Conservation (phyloP, 1,284 basidiomycete genomes). For the Phylloporus sp. region DNA sequence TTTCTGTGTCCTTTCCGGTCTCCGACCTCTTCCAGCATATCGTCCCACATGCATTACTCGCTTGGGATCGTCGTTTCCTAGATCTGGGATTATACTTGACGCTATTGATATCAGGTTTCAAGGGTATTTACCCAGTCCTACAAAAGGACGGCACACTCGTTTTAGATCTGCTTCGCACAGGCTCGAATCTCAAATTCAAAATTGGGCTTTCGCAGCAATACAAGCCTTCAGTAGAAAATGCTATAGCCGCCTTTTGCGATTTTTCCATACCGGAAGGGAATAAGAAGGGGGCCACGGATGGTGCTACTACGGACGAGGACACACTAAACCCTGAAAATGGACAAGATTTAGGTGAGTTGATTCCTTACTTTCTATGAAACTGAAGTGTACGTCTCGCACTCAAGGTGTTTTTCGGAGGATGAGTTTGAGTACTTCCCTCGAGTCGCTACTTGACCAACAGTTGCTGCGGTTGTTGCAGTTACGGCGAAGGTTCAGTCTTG, state of each 20-base stretch:
- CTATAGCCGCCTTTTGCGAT: conserved; percentile 48
- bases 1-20: conserved; percentile 59
- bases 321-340: conserved; percentile 37
- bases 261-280: conserved; percentile 44
- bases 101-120: conserved; percentile 60
- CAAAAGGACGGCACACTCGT: conserved; percentile 44
- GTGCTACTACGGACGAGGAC: conserved; percentile 28
- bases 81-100: conserved; percentile 54
- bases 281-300: conserved; percentile 42
- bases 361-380: conserved; percentile 32
- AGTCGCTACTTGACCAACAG: conserved; percentile 56
- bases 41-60: conserved; percentile 58
- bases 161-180: conserved; percentile 34
- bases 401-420: conserved; percentile 51
- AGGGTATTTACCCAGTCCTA: conserved; percentile 53
- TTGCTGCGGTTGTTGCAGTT: conserved; percentile 57
- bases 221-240: conserved; percentile 56
- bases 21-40: conserved; percentile 50
- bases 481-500: conserved; percentile 52
- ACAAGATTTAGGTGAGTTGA: conserved; percentile 34
- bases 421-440: conserved; percentile 61
- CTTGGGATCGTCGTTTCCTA: conserved; percentile 64
- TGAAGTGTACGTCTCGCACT: conserved; percentile 20
- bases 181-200: conserved; percentile 49
- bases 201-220: conserved; percentile 58